These are phyloP conservation scores for Phaeomoniella chlamydospora DNA, from an alignment of 2,329 filamentous ascomycete species.

Conservation along the genomic window DNA sequence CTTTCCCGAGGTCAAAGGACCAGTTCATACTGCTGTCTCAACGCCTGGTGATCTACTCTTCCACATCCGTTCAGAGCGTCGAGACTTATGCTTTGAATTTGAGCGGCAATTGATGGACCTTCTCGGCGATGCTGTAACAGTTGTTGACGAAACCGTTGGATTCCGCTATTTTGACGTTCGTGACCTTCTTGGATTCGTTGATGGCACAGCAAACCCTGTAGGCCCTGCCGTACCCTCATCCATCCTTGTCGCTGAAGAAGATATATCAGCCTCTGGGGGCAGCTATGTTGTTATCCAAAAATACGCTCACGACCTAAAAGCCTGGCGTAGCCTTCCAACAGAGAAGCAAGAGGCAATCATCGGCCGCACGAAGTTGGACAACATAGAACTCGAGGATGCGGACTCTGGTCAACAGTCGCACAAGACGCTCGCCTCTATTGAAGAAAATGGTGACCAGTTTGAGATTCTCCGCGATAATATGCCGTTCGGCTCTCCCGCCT, in stretches of 20 bases:
- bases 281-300: constrained; percentile 48
- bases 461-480: constrained; percentile 45
- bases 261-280: constrained; percentile 28
- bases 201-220: constrained; percentile 44
- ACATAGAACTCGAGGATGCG: constrained; percentile 40
- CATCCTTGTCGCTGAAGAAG: constrained; percentile 28
- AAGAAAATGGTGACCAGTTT: constrained; percentile 34
- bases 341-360: constrained; percentile 43
- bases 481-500: constrained; percentile 41
- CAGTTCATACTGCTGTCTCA: constrained; percentile 35
- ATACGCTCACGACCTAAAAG: constrained; percentile 37
- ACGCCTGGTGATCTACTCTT: constrained; percentile 44
- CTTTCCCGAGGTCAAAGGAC: constrained; percentile 32
- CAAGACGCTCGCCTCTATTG: constrained; percentile 41
- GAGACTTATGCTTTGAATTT: constrained; percentile 44
- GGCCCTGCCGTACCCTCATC: constrained; percentile 27
- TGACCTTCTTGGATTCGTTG: constrained; percentile 45
- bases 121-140: constrained; percentile 31
- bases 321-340: constrained; percentile 30
- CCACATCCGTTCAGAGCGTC: constrained; percentile 42
- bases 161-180: constrained; percentile 47
- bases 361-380: constrained; percentile 43
- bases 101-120: constrained; percentile 38
- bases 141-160: constrained; percentile 39
- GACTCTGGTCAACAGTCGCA: constrained; percentile 32